Evolutionary conservation across 768 basidiomycete species (phyloP), one percentile per base, ranked within the genome.

Genomic region (Exidia glandulosa): DNA sequence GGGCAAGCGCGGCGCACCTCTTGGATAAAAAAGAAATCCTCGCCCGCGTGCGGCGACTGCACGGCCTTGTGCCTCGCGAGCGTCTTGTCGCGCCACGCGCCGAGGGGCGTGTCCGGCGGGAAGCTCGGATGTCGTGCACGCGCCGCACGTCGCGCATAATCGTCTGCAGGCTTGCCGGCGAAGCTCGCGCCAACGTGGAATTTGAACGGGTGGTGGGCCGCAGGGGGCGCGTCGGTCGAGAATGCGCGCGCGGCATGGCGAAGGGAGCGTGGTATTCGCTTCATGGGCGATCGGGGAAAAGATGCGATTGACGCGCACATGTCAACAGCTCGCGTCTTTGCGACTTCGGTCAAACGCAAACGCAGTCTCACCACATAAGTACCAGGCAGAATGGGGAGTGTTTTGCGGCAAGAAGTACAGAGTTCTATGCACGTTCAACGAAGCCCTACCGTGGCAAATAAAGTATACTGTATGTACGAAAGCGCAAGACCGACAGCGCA

Each of bases 101-200:
- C 86, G 63, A 90, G 78, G 19, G 76, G 70, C 50, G 79, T 81
- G 37, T 86, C 77, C 4, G 75, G 61, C 0, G 82, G 73, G 66
- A 90, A 90, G 31, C 59, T 54, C 13, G 59, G 47, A 41, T 32
- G 48, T 23, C 58, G 50, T 25, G 50, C 50, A 27, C 50, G 32
- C 60, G 57, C 33, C 31, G 61, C 50, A 37, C 57, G 56, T 59
- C 63, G 74, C 62, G 72, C 76, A 63, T 27, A 27, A 27, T 54
- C 50, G 27, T 66, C 64, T 10, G 75, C 69, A 19, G 87, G 82
- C 68, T 92, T 92, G 45, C 83, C 84, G 31, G 83, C 83, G 85
- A 88, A 93, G 70, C 87, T 86, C 16, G 81, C 79, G 57, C 86
- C 89, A 36, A 90, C 75, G 66, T 90, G 83, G 69, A 93, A 90